These are phyloP conservation scores for Chenopodium quinoa DNA, from an alignment of 148 eudicot species.

Conservation along the genomic window DNA sequence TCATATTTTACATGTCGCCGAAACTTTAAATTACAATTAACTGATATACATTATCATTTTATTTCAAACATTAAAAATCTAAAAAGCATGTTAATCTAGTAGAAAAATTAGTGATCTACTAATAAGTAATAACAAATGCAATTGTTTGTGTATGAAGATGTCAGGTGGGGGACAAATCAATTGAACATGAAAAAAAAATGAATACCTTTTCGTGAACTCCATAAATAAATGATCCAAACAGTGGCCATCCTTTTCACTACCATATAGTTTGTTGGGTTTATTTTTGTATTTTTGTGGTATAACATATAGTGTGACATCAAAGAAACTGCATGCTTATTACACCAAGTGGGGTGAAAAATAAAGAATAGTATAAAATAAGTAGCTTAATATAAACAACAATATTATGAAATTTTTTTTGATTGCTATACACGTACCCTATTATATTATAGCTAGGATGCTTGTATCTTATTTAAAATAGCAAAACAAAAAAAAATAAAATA, in stretches of 20 bases:
- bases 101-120: too few species aligned
- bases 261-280: neutral
- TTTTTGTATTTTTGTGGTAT: conserved; percentile 17
- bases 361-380: neutral
- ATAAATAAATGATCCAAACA: neutral
- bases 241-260: conserved; percentile 2
- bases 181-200: neutral
- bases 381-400: conserved; percentile 8
- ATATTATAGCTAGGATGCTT: neutral
- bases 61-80: too few species aligned
- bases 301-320: conserved; percentile 25
- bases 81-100: too few species aligned
- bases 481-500: too few species aligned
- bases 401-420: neutral
- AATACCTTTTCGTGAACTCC: conserved; percentile 5
- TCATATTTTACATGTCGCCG: too few species aligned
- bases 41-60: too few species aligned
- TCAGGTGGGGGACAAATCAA: conserved; percentile 21
- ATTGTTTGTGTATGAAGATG: conserved; percentile 5
- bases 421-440: neutral
- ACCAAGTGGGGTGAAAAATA: conserved; percentile 24
- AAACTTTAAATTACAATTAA: too few species aligned
- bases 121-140: too few species aligned
- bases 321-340: conserved; percentile 35
- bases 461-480: neutral